Evolutionary conservation across 108 stramenopile species (phyloP).

Genomic region (Cylindrotheca fusiformis): DNA sequence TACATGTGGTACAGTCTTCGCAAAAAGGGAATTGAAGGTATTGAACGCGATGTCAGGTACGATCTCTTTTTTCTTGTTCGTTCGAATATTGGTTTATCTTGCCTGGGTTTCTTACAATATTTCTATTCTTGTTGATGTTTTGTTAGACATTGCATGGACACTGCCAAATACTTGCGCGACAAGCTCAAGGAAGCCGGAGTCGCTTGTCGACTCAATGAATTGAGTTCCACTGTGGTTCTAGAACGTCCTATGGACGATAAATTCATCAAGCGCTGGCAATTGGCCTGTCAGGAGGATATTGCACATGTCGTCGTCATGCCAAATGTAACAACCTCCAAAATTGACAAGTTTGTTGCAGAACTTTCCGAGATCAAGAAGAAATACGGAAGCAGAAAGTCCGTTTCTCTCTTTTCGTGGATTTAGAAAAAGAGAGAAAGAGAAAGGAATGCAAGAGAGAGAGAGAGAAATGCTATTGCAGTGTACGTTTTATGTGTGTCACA

Average conservation of each 20-base stretch:
- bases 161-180: slow-evolving; percentile 78
- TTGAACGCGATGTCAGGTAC: slow-evolving; percentile 81
- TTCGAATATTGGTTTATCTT: too few species aligned
- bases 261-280: slow-evolving; percentile 82
- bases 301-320: slow-evolving; percentile 92
- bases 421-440: too few species aligned
- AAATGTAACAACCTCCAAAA: slow-evolving; percentile 76
- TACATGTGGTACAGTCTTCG: slow-evolving; percentile 89
- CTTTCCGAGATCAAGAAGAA: slow-evolving; percentile 14
- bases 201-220: slow-evolving; percentile 76
- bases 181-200: slow-evolving; percentile 63
- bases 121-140: too few species aligned
- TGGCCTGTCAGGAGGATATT: slow-evolving; percentile 90
- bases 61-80: slow-evolving; percentile 19
- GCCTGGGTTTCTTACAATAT: too few species aligned
- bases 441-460: too few species aligned
- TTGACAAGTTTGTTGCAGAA: slow-evolving; percentile 83
- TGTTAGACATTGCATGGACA: slow-evolving; percentile 80
- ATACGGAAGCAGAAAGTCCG: slow-evolving; percentile 11
- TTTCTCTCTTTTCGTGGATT: neutral
- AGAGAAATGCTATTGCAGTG: too few species aligned
- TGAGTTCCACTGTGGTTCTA: slow-evolving; percentile 77
- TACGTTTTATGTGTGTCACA: too few species aligned
- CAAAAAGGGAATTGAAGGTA: slow-evolving; percentile 85
- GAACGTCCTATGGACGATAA: slow-evolving; percentile 79